These are phyloP conservation scores for Melampsora medusae DNA, from an alignment of 1,284 basidiomycete genomes.

Conservation along the genomic window DNA sequence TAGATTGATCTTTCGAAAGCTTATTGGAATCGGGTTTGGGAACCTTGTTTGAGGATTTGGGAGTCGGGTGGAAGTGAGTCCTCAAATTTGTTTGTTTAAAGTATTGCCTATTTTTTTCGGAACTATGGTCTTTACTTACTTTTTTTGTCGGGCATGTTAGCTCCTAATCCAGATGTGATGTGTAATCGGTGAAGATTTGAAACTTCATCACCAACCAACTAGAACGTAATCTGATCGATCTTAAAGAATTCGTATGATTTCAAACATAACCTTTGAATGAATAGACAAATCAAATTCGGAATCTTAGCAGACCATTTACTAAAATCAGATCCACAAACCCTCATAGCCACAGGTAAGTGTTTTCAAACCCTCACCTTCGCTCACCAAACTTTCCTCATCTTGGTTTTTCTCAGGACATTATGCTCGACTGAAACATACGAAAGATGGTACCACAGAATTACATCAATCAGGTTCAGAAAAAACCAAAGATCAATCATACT, in stretches of 20 bases:
- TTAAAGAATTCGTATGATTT: background rate
- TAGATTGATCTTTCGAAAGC: slow-evolving; percentile 77
- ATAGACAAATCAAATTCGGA: slow-evolving; percentile 89
- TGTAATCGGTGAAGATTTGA: slow-evolving; percentile 70
- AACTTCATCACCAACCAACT: background rate
- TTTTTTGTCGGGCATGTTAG: slow-evolving; percentile 47
- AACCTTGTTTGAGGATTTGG: slow-evolving; percentile 75
- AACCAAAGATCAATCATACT: slow-evolving; percentile 90
- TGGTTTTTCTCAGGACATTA: slow-evolving; percentile 70
- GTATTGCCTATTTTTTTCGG: background rate
- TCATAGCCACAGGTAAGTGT: slow-evolving; percentile 73
- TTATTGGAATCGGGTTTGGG: slow-evolving; percentile 86
- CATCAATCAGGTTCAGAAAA: slow-evolving; percentile 64
- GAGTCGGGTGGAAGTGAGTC: slow-evolving; percentile 63
- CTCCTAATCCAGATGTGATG: slow-evolving; percentile 90
- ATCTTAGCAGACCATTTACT: slow-evolving; percentile 70
- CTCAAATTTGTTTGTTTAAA: slow-evolving; percentile 44
- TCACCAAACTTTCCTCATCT: background rate
- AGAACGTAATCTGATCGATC: too few species aligned
- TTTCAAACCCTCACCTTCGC: slow-evolving; percentile 31
- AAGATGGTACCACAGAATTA: slow-evolving; percentile 55
- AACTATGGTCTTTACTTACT: too few species aligned
- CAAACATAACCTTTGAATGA: background rate
- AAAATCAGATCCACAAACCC: slow-evolving; percentile 55
- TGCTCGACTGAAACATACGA: slow-evolving; percentile 60